phyloP scores from a whole-genome alignment of 331 rosid genomes.

The Rosa hybrid region DNA sequence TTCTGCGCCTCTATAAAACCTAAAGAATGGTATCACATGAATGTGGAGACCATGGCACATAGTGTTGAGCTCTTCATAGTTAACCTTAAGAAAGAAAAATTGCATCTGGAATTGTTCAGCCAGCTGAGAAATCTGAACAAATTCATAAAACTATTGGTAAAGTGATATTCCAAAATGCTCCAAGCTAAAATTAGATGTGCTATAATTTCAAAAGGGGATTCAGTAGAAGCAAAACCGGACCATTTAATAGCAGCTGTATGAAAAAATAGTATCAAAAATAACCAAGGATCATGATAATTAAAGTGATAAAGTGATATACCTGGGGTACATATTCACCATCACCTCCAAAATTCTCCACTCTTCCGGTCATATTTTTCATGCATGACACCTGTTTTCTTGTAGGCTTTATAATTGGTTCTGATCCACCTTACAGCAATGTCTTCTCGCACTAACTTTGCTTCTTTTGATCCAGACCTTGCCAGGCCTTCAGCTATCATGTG shows the following conservation, averaged over 20 bases:
- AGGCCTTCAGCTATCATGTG: conserved; percentile 95
- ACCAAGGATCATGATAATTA: not conserved
- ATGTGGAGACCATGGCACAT: too few relatives aligned
- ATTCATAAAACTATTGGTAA: conserved; percentile 4
- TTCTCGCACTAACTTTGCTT: conserved; percentile 69
- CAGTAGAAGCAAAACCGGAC: not conserved
- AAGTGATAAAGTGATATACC: conserved; percentile 34
- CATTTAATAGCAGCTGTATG: not conserved
- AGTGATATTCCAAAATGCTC: conserved; percentile 1
- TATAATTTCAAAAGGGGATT: not conserved
- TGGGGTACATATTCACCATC: conserved; percentile 88
- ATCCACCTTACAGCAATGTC: conserved; percentile 83
- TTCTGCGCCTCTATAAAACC: too few relatives aligned
- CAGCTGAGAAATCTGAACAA: conserved; percentile 73
- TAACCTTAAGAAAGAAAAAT: too few relatives aligned
- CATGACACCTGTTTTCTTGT: conserved; percentile 75
- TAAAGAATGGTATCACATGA: too few relatives aligned
- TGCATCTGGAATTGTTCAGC: conserved; percentile 39
- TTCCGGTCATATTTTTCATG: conserved; percentile 75
- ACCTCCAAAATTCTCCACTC: conserved; percentile 73
- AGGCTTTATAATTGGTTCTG: conserved; percentile 68
- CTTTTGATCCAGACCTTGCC: conserved; percentile 59
- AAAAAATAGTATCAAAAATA: not conserved
- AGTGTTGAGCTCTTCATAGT: too few relatives aligned
- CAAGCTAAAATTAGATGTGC: not conserved